Conservation (phyloP, 768 basidiomycete species). For the Podaxis sp. region DNA sequence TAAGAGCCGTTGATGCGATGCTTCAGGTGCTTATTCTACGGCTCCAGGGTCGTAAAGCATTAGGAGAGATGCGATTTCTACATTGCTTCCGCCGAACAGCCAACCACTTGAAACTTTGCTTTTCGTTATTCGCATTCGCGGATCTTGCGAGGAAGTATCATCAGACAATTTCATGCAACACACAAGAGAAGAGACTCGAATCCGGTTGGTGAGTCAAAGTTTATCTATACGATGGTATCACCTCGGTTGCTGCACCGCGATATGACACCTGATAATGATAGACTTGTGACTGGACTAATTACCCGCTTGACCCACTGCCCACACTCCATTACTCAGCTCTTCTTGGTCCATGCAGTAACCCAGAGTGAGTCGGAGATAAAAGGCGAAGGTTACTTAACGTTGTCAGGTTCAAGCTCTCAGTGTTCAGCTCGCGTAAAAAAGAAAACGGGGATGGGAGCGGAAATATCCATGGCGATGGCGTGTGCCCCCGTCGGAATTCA, state of each 20-base stretch:
- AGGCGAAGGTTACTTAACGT: neutral
- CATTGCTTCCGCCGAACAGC: neutral
- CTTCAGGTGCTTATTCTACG: neutral
- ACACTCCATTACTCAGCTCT: neutral
- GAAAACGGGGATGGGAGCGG: neutral
- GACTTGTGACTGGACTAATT: neutral
- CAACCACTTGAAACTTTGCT: neutral
- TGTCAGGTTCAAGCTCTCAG: neutral
- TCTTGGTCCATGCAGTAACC: neutral
- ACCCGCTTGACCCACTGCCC: neutral
- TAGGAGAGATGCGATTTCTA: neutral
- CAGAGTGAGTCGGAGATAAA: neutral
- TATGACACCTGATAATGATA: neutral
- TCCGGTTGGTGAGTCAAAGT: neutral
- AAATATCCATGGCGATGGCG: neutral
- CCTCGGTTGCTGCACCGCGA: neutral
- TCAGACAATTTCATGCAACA: neutral
- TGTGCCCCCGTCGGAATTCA: neutral
- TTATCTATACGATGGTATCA: neutral
- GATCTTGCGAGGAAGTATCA: constrained; percentile 1
- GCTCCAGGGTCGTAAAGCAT: neutral
- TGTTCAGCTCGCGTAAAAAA: neutral
- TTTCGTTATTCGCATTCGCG: neutral
- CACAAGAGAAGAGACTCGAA: neutral
- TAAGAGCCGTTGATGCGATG: neutral